These are phyloP conservation scores for Neurospora sp. DNA, from an alignment of 495 filamentous ascomycete species.

Conservation along the genomic window DNA sequence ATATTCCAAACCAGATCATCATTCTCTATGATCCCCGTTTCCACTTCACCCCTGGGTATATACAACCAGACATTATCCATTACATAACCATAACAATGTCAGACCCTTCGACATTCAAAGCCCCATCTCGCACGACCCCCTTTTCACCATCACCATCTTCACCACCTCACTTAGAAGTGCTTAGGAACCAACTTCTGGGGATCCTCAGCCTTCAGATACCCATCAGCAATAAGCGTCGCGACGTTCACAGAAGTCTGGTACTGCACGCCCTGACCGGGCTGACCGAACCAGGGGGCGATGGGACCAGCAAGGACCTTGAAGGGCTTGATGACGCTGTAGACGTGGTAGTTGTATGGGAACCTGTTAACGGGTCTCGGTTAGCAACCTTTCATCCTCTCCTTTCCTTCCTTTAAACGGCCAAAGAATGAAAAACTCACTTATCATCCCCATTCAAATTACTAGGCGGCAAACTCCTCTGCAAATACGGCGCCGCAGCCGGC, in stretches of 20 bases:
- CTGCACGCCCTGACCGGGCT: slow-evolving; percentile 48
- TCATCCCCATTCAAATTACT: slow-evolving; percentile 34
- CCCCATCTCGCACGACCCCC: not conserved
- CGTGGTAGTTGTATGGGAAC: slow-evolving; percentile 46
- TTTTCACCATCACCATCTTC: not conserved
- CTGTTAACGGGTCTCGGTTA: not conserved
- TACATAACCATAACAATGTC: not conserved
- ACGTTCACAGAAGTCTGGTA: slow-evolving; percentile 18
- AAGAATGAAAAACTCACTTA: slow-evolving; percentile 8
- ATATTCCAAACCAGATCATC: not conserved
- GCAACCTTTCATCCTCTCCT: no score
- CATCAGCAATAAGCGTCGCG: slow-evolving; percentile 6
- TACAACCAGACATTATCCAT: not conserved
- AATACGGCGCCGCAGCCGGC: slow-evolving; percentile 41
- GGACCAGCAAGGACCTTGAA: slow-evolving; percentile 39
- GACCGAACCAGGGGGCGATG: slow-evolving; percentile 47
- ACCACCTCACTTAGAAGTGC: not conserved
- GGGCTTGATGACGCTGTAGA: slow-evolving; percentile 38
- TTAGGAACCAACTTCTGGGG: slow-evolving; percentile 3
- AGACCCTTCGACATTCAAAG: not conserved
- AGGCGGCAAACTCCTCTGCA: slow-evolving; percentile 44
- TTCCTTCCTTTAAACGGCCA: not conserved
- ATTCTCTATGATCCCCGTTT: not conserved
- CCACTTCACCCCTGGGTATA: not conserved
- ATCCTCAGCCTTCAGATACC: slow-evolving; percentile 11